Percentiles rank a stretch among this genome's conserved stretches.
These are phyloP conservation scores for Ophiocytium majus DNA, from an alignment of 352 stramenopile genomes.

Conservation along the genomic window DNA sequence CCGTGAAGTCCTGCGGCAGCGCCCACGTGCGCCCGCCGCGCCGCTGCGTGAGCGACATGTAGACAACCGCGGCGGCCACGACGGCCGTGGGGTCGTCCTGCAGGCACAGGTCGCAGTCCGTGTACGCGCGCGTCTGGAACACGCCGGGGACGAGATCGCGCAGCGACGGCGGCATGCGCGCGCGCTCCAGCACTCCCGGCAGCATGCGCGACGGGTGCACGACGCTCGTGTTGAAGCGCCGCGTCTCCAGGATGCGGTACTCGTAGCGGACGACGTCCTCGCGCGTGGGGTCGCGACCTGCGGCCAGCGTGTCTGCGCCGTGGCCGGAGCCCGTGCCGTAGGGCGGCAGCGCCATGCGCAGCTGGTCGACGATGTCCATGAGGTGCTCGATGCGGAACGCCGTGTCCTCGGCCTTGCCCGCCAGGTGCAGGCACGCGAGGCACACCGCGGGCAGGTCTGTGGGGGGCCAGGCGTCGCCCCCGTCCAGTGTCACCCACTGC, in stretches of 20 bases:
- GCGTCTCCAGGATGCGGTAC: conserved; percentile 5
- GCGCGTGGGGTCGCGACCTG: not conserved
- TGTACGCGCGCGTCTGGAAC: conserved; percentile 16
- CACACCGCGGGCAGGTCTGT: conserved; percentile 43
- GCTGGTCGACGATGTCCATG: conserved; percentile 2
- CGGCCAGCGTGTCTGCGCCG: not conserved
- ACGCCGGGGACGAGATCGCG: conserved; percentile 5
- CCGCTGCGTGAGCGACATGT: not conserved
- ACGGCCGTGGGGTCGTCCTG: not conserved
- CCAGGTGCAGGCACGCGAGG: conserved; percentile 41
- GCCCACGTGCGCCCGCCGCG: not conserved
- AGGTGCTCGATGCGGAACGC: conserved; percentile 7
- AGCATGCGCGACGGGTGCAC: not conserved
- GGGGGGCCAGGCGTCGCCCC: not conserved
- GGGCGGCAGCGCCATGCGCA: conserved; percentile 3
- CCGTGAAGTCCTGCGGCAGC: conserved; percentile 2
- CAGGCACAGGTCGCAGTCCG: conserved; percentile 15
- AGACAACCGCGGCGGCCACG: not conserved
- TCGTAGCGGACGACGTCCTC: conserved; percentile 11
- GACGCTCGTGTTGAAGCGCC: conserved; percentile 7
- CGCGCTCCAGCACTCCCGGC: not conserved
- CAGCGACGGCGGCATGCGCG: not conserved
- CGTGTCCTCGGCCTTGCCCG: conserved; percentile 45
- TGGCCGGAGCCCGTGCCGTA: not conserved
- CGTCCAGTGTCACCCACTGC: conserved; percentile 4